Base-by-base conservation (phyloP, 2,329 filamentous ascomycete species). In the Diaporthe sp. region DNA sequence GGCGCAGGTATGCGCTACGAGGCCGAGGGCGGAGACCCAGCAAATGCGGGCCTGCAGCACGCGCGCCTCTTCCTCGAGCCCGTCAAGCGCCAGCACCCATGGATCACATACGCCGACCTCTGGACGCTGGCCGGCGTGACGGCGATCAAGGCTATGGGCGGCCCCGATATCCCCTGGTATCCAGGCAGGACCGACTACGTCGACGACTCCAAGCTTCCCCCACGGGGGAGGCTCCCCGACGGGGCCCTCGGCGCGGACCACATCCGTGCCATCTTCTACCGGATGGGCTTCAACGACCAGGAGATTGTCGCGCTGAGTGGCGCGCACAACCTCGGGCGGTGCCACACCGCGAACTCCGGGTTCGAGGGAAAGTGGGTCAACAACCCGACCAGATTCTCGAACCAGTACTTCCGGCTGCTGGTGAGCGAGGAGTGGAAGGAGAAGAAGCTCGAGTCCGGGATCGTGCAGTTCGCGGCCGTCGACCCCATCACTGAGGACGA, bases 281-380 rank as follows among this genome's bases (percentile, higher is more conserved):
- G 96, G 83, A 98, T 98, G 96, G 96, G 96, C 78, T 98, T 98
- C 90, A 93, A 97, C 84, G 96, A 99, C 86, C 94, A 94, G 81
- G 96, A 98, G 86, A 98, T 98, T 82, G 96, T 98, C 64, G 97
- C 96, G 42, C 90, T 98, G 72, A 89, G 89, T 45, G 95, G 95
- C 79, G 95, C 94, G 68, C 95, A 98, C 87, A 94, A 95, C 71
- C 90, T 98, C 50, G 96, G 96, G 76, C 94, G 96, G 78, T 97
- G 94, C 38, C 75, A 76, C 30, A 52, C 72, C 76, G 80, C 61
- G 78, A 79, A 58, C 38, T 75, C 82, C 96, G 94, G 82, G 1
- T 84, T 83, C 74, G 80, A 83, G 55, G 82, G 82, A 28, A 81
- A 82, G 66, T 83, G 82, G 82, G 82, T 82, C 54, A 82, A 82